Conservation (phyloP, 345 rosid species). For the Melaleuca alternifolia region DNA sequence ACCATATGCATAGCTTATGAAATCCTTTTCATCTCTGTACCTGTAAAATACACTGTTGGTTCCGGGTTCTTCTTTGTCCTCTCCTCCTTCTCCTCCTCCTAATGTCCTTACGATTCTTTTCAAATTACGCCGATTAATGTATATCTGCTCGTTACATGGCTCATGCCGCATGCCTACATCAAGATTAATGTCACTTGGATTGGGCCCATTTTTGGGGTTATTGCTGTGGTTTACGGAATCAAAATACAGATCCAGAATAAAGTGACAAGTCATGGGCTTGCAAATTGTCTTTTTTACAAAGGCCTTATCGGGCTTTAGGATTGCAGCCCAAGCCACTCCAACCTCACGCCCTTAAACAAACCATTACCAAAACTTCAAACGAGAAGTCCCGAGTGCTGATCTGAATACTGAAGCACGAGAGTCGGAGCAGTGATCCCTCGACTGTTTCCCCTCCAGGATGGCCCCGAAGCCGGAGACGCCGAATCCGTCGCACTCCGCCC, state of each 20-base stretch:
- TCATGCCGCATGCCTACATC: background rate
- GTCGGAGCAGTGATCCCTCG: background rate
- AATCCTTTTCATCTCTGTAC: background rate
- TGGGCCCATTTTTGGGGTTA: background rate
- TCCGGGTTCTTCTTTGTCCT: background rate
- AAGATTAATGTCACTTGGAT: background rate
- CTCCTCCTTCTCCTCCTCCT: background rate
- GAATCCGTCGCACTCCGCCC: background rate
- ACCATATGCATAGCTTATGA: background rate
- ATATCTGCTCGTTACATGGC: too few relatives aligned
- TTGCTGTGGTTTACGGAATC: background rate
- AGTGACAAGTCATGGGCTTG: background rate
- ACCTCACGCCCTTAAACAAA: background rate
- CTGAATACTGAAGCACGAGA: background rate
- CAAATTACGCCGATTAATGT: too few relatives aligned
- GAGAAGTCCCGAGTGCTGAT: background rate
- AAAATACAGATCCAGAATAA: background rate
- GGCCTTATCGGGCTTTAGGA: background rate
- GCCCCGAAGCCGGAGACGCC: slow-evolving; percentile 11
- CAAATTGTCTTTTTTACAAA: background rate
- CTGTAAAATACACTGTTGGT: background rate
- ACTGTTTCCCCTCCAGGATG: background rate
- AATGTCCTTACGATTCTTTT: background rate
- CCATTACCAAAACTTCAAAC: background rate
- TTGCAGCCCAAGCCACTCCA: background rate